Base-by-base conservation (phyloP, 208 protist species). In the Leptomonas pyrrhocoris region DNA sequence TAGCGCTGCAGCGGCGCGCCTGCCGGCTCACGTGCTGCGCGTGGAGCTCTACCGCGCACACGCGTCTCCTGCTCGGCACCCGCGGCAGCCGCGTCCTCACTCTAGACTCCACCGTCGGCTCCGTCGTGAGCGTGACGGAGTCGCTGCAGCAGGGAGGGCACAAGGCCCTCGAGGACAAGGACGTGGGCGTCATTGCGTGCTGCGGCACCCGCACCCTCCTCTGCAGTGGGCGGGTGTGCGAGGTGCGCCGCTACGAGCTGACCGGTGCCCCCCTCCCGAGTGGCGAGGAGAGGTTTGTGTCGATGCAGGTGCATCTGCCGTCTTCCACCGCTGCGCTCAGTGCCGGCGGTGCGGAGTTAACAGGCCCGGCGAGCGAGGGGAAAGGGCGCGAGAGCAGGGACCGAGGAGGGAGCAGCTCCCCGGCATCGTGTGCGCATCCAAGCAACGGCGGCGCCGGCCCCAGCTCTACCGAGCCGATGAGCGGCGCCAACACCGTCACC, bases 271-370 rank as follows among this genome's bases (percentile, higher is more conserved):
- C 92, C 13, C 73, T 81, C 53, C 77, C 90, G 18, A 90, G 63
- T 68, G 90, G 90, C 0, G 77, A 84, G 28, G 87, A 95, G 80
- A 73, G 79, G n/a, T 82, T 59, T 62, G 83, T 79, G 19, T 73
- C 73, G 5, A 76, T 92, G 68, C 73, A 78, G 18, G 64, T 95
- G 42, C 74, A 78, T 54, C 62, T 95, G 9, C 86, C 90, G 27
- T 40, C 71, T 0, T 21, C 27, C 7, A 2, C 31, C 25, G 25
- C 23, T 46, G 58, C 19, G 5, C 7, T 9, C 34, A 12, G 62
- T 21, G 63, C 36, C 18, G 30, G 21, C 9, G 19, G 30, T 16
- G 23, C 15, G 15, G 46, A 30, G 6, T 11, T 40, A 7, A 30
- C 65, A 27, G 12, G 43, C 23, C n/a, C 66, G 34, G 11, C 40